Base-by-base conservation (phyloP, 139 green algal genomes). In the Astrephomene gubernaculifera region DNA sequence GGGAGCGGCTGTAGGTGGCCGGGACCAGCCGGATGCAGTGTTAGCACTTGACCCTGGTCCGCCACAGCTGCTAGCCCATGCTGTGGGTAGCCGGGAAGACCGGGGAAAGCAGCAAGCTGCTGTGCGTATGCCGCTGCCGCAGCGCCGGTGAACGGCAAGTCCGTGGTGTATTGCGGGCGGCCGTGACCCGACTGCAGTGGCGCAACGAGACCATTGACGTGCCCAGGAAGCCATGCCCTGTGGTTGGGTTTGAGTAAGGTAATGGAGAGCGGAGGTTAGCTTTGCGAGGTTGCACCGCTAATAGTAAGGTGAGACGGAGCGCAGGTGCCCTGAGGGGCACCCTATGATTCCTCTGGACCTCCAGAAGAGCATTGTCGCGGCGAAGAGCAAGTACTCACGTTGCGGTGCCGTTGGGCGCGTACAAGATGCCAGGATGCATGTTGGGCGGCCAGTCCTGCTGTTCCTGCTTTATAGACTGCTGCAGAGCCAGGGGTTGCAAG, bases 131-230 rank as follows among this genome's bases (percentile, higher is more conserved):
- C 36, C 41, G 60, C 24, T 72, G 76, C 60, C n/a, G 76, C 1
- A 52, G 24, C 43, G 76, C 57, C 57, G 2, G 38, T 33, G 43
- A 49, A 83, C 60, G 72, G 76, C 29, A 83, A 29, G 2, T 73
- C 76, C 10, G 76, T 2, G 6, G 76, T 14, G 57, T 49, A 83
- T 19, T 83, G 76, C 31, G 76, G 36, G 41, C 63, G 60, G 29
- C 29, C 39, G n/a, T 73, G 76, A 17, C n/a, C 38, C 61, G 39
- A 31, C 29, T 57, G 6, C 76, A 73, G 76, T n/a, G n/a, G n/a
- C 7, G 60, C 60, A 19, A 83, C 60, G 31, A 73, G 63, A n/a
- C 76, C 76, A 41, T 83, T 83, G 5, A 82, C 39, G 17, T 72
- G 76, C 9, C 60, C 76, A 2, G 76, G 43, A 38, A 83, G n/a